phyloP scores from a whole-genome alignment of 2,329 filamentous ascomycete species.

The Venturiaceae sp. region DNA sequence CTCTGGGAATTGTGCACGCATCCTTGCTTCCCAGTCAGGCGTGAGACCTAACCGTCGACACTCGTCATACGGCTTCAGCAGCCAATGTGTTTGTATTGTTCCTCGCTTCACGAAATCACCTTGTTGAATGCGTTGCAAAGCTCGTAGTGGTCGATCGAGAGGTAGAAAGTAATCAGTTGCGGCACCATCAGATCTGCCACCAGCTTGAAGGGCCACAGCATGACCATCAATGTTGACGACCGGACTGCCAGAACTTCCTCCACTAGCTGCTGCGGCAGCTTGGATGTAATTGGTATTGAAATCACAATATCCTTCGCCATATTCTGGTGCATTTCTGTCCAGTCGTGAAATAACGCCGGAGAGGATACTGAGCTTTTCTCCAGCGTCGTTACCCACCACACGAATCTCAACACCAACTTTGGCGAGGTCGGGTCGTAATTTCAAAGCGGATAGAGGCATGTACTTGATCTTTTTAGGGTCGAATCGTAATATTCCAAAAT shows the following conservation, averaged over 20 bases:
- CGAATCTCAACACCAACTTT: slow-evolving; percentile 85
- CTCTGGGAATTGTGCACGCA: slow-evolving; percentile 75
- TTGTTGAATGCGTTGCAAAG: slow-evolving; percentile 74
- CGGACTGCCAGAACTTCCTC: slow-evolving; percentile 95
- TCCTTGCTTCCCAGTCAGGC: slow-evolving; percentile 74
- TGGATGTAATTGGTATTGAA: slow-evolving; percentile 98
- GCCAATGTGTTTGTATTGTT: slow-evolving; percentile 96
- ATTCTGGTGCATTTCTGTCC: slow-evolving; percentile 94
- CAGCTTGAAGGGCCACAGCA: slow-evolving; percentile 87
- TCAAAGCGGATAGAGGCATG: slow-evolving; percentile 76
- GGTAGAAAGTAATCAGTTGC: slow-evolving; percentile 97
- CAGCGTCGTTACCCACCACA: slow-evolving; percentile 96
- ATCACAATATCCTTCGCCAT: slow-evolving; percentile 95
- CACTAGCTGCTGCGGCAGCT: slow-evolving; percentile 91
- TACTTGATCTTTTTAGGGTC: slow-evolving; percentile 95
- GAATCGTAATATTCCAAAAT: slow-evolving; percentile 95
- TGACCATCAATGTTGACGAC: slow-evolving; percentile 92
- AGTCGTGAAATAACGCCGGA: slow-evolving; percentile 95
- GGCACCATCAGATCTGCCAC: slow-evolving; percentile 85
- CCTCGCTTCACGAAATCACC: slow-evolving; percentile 71
- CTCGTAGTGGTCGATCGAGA: slow-evolving; percentile 79
- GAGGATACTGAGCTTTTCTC: slow-evolving; percentile 95
- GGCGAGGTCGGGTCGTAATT: slow-evolving; percentile 70
- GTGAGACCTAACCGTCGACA: slow-evolving; percentile 81
- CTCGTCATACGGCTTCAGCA: slow-evolving; percentile 95